Conservation (phyloP, 257 asterid species). For the Fraxinus pennsylvanica region DNA sequence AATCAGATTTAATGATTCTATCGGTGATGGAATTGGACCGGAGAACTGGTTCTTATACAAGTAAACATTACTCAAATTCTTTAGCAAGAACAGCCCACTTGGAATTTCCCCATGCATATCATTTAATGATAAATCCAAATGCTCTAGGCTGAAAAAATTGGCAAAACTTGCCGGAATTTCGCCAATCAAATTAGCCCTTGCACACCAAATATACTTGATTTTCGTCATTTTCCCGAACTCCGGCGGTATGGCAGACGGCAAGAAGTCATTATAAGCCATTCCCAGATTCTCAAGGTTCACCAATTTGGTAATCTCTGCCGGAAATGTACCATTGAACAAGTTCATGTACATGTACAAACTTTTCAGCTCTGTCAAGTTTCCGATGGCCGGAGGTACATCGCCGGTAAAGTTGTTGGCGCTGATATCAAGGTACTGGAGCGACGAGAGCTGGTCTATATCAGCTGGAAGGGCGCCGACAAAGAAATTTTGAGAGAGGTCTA, state of each 20-base stretch:
- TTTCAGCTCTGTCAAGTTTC: conserved; percentile 48
- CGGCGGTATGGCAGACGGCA: conserved; percentile 53
- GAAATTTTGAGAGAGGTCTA: conserved; percentile 66
- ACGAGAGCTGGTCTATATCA: conserved; percentile 44
- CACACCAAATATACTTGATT: conserved; percentile 49
- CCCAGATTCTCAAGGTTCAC: conserved; percentile 53
- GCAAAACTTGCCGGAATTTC: conserved; percentile 42
- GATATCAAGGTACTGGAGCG: conserved; percentile 53
- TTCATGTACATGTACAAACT: conserved; percentile 41
- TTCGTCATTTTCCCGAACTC: conserved; percentile 59
- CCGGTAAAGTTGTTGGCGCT: conserved; percentile 76
- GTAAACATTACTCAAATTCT: conserved; percentile 52
- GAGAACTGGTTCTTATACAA: conserved; percentile 54
- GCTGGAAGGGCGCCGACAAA: conserved; percentile 62
- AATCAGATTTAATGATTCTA: conserved; percentile 45
- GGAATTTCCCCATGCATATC: conserved; percentile 40
- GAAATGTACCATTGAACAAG: conserved; percentile 65
- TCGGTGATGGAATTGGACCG: conserved; percentile 58
- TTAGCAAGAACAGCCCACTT: conserved; percentile 48
- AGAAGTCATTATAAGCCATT: conserved; percentile 57
- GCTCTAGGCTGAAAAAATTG: conserved; percentile 33
- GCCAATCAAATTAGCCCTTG: conserved; percentile 45
- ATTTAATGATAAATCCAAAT: conserved; percentile 42
- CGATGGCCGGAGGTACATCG: conserved; percentile 67
- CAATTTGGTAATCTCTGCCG: conserved; percentile 63